phyloP scores from a whole-genome alignment of 2,329 filamentous ascomycete genomes.

The Fusarium torulosum region DNA sequence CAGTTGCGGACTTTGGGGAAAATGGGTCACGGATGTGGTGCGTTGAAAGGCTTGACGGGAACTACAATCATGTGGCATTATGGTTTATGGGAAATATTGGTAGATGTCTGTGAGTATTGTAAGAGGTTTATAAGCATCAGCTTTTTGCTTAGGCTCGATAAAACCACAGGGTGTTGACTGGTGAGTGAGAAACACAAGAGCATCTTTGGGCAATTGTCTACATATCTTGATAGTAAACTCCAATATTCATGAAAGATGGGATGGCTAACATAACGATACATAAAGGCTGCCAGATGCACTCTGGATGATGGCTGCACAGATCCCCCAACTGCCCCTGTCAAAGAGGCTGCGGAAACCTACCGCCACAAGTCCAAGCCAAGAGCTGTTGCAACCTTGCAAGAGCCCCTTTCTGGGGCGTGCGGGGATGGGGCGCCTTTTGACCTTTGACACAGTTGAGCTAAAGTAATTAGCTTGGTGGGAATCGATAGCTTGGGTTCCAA shows the following conservation, averaged over 20 bases:
- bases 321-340: conserved; percentile 40
- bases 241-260: not conserved
- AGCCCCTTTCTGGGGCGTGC: conserved; percentile 44
- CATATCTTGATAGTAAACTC: too few relatives aligned
- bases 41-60: conserved; percentile 3
- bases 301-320: conserved; percentile 14
- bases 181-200: too few relatives aligned
- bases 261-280: conserved; percentile 13
- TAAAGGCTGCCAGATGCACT: not conserved
- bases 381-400: conserved; percentile 25
- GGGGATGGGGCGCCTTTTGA: not conserved
- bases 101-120: not conserved
- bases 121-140: not conserved
- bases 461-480: conserved; percentile 1
- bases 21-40: conserved; percentile 2
- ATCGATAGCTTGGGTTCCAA: conserved; percentile 40
- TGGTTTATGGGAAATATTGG: not conserved
- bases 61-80: conserved; percentile 14
- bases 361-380: conserved; percentile 45
- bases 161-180: too few relatives aligned
- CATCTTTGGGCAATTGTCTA: too few relatives aligned
- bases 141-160: too few relatives aligned
- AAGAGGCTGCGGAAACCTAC: conserved; percentile 49
- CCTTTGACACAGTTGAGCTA: too few relatives aligned
- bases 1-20: conserved; percentile 1